Conservation (phyloP, 164 flowering plant genomes). For the Vitis rotundifolia region DNA sequence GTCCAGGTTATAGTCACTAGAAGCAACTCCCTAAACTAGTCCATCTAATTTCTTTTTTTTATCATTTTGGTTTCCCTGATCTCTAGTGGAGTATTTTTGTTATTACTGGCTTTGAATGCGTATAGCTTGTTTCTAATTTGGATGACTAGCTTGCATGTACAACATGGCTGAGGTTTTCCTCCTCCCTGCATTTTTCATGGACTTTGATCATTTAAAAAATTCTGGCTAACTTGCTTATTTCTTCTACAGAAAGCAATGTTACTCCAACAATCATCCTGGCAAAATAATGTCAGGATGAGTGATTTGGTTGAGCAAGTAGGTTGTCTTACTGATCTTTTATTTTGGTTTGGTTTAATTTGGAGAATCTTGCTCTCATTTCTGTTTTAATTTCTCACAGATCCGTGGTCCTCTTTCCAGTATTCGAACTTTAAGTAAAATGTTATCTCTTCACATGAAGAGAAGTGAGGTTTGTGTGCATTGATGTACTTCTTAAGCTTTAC, state of each 20-base stretch:
- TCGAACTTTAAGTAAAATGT: conserved; percentile 74
- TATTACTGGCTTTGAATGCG: too few relatives aligned
- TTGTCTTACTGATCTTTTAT: conserved; percentile 3
- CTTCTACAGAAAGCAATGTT: conserved; percentile 73
- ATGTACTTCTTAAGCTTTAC: too few relatives aligned
- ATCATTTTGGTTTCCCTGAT: too few relatives aligned
- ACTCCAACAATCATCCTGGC: conserved; percentile 96
- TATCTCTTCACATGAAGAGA: conserved; percentile 65
- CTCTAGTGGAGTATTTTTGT: too few relatives aligned
- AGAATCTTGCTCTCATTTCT: conserved; percentile 2
- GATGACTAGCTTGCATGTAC: too few relatives aligned
- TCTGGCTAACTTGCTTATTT: conserved; percentile 13
- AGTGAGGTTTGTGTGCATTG: conserved; percentile 56
- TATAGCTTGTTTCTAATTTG: too few relatives aligned
- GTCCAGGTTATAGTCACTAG: too few relatives aligned
- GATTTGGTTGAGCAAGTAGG: conserved; percentile 89
- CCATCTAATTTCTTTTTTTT: too few relatives aligned
- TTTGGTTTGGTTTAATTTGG: conserved; percentile 4
- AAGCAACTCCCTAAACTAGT: too few relatives aligned
- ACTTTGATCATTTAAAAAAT: too few relatives aligned
- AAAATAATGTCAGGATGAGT: conserved; percentile 86
- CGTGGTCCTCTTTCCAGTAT: conserved; percentile 90
- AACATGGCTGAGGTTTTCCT: too few relatives aligned
- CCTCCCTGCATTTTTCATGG: too few relatives aligned
- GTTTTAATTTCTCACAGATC: conserved; percentile 47